These are phyloP conservation scores for Sorghum bicolor DNA, from an alignment of 176 grass and related monocot species.

Conservation along the genomic window DNA sequence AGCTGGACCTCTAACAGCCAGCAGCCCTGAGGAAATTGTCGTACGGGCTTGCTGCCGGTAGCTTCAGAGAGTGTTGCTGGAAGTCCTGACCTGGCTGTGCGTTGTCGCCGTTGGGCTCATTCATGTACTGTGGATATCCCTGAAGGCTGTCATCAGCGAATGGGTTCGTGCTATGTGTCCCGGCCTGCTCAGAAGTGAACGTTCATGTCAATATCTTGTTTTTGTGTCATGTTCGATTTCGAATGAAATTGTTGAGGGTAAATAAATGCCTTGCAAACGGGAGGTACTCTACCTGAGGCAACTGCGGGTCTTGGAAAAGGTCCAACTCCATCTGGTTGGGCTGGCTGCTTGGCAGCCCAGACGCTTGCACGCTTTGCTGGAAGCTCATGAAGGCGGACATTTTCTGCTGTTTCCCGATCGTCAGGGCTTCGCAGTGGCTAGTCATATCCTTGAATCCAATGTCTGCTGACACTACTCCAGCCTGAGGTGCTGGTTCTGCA, in stretches of 20 bases:
- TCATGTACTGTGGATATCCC: conserved; percentile 31
- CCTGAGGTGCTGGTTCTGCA: conserved; percentile 36
- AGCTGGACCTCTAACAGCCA: conserved; percentile 43
- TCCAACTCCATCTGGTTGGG: conserved; percentile 31
- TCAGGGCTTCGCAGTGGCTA: conserved; percentile 75
- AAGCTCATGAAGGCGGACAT: conserved; percentile 78
- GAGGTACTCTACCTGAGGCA: conserved; percentile 37
- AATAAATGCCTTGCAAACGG: background rate
- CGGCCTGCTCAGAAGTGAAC: conserved; percentile 10
- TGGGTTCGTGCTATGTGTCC: conserved; percentile 54
- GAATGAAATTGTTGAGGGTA: background rate
- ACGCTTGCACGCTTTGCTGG: conserved; percentile 34
- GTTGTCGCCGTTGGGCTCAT: conserved; percentile 12
- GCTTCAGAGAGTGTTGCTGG: conserved; percentile 55
- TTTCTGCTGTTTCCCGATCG: conserved; percentile 84
- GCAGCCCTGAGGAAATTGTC: conserved; percentile 91
- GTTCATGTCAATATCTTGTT: background rate
- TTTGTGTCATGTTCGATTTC: background rate
- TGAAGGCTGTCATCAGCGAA: conserved; percentile 52
- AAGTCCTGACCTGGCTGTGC: background rate
- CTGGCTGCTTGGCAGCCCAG: conserved; percentile 9
- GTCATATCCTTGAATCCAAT: conserved; percentile 73
- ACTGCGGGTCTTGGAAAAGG: conserved; percentile 27
- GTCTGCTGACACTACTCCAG: conserved; percentile 46
- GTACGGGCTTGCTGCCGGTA: conserved; percentile 78